Conservation (phyloP, 305 asterid species). For the Lippia alba region DNA sequence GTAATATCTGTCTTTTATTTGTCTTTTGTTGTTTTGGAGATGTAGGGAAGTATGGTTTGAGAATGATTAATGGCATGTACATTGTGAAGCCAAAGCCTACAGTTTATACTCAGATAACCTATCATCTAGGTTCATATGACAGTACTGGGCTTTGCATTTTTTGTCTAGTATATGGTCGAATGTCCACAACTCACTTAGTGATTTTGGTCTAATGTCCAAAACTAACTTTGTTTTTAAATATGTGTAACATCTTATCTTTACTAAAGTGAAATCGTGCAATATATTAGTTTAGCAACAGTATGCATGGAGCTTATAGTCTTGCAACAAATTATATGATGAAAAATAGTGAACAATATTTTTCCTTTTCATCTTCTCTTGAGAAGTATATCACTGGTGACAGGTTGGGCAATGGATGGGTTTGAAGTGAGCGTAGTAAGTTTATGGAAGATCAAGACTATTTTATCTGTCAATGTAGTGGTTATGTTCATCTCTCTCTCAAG, state of each 20-base stretch:
- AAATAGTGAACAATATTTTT: neutral
- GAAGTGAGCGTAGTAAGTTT: slow-evolving; percentile 61
- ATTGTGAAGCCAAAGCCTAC: neutral
- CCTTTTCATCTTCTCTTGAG: slow-evolving; percentile 2
- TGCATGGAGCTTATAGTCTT: slow-evolving; percentile 8
- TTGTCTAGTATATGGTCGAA: slow-evolving; percentile 2
- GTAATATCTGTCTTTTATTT: no score
- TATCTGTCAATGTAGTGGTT: slow-evolving; percentile 79
- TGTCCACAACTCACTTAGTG: neutral
- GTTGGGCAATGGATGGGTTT: slow-evolving; percentile 70
- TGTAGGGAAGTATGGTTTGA: no score
- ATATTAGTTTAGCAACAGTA: slow-evolving; percentile 9
- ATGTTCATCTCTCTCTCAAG: no score
- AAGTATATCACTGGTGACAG: slow-evolving; percentile 45
- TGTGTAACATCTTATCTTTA: slow-evolving; percentile 17
- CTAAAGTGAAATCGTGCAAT: slow-evolving; percentile 22
- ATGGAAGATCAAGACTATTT: slow-evolving; percentile 77
- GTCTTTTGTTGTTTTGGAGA: no score
- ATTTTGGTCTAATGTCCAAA: no score
- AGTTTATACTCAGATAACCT: no score
- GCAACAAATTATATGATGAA: neutral
- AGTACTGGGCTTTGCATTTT: slow-evolving; percentile 24
- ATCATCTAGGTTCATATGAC: no score
- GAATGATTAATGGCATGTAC: no score
- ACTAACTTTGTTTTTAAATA: neutral